A percentile compares a stretch with the other conserved stretches of the same genome.
Evolutionary conservation across 208 protist genomes (phyloP).

Genomic region (Tetramitus jugosus): DNA sequence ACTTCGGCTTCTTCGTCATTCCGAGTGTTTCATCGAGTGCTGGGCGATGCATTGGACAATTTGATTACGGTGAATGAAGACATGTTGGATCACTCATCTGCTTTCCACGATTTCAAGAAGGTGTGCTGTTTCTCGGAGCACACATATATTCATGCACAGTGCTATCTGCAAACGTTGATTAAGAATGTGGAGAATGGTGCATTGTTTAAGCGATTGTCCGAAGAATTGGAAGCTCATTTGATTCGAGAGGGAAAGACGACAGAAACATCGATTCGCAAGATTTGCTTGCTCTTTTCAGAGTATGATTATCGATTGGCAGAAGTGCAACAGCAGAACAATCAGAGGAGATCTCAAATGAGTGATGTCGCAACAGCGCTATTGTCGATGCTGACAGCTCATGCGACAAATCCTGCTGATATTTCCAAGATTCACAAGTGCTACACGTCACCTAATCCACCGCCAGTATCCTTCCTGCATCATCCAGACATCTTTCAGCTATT

Average conservation of each 20-base stretch:
- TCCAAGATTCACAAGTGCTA: conserved; percentile 11
- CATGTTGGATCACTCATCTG: not conserved
- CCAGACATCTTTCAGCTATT: not conserved
- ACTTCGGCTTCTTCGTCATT: conserved; percentile 3
- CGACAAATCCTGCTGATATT: conserved; percentile 1
- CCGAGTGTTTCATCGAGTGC: conserved; percentile 12
- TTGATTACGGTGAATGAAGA: not conserved
- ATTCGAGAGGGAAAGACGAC: not conserved
- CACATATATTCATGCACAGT: conserved; percentile 16
- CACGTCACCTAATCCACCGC: not conserved
- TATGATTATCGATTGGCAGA: not conserved
- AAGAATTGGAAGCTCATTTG: not conserved
- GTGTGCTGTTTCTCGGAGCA: conserved; percentile 5
- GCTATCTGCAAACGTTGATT: not conserved
- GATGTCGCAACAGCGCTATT: not conserved
- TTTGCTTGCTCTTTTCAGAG: not conserved
- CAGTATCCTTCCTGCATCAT: not conserved
- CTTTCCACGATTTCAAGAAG: conserved; percentile 16
- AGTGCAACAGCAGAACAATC: not conserved
- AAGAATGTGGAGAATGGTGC: not conserved
- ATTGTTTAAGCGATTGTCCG: not conserved
- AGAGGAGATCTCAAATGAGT: not conserved
- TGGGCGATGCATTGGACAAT: conserved; percentile 11
- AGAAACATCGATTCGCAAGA: not conserved
- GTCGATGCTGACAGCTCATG: not conserved